phyloP scores from a whole-genome alignment of 148 eudicot genomes.

The Cornus kousa region DNA sequence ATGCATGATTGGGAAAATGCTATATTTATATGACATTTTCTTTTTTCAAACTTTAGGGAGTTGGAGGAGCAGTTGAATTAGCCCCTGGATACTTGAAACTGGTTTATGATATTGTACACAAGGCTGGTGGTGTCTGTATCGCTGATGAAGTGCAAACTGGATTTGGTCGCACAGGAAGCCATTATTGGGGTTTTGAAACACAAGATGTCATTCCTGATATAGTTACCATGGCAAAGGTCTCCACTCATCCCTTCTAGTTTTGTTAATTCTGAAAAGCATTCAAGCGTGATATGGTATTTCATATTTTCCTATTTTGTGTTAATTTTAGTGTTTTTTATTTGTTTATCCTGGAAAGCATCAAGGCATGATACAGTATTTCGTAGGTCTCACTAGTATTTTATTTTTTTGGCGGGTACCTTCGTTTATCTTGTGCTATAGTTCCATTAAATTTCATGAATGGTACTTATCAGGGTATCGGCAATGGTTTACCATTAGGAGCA shows the following conservation, averaged over 20 bases:
- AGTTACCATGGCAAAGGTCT: conserved; percentile 96
- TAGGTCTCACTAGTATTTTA: not conserved
- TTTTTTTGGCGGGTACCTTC: not conserved
- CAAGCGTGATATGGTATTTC: not conserved
- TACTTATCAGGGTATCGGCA: conserved; percentile 85
- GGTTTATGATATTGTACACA: conserved; percentile 84
- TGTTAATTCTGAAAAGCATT: not conserved
- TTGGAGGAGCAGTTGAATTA: conserved; percentile 97
- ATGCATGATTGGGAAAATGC: not conserved
- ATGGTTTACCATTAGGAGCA: conserved; percentile 94
- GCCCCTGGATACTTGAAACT: conserved; percentile 84
- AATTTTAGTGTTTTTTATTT: too few species aligned
- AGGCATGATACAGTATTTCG: not conserved
- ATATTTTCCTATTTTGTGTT: too few species aligned
- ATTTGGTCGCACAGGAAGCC: conserved; percentile 91
- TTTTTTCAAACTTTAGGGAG: conserved; percentile 58
- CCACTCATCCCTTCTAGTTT: not conserved
- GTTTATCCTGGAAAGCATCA: not conserved
- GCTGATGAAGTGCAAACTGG: conserved; percentile 98
- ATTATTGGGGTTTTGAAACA: conserved; percentile 92
- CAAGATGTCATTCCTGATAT: conserved; percentile 87
- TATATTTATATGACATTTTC: not conserved
- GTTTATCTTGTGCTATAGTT: not conserved
- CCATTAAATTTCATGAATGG: not conserved
- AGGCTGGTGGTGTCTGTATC: conserved; percentile 91